phyloP scores from a whole-genome alignment of 2,329 filamentous ascomycete genomes.

The Trichoderma citrinoviride region DNA sequence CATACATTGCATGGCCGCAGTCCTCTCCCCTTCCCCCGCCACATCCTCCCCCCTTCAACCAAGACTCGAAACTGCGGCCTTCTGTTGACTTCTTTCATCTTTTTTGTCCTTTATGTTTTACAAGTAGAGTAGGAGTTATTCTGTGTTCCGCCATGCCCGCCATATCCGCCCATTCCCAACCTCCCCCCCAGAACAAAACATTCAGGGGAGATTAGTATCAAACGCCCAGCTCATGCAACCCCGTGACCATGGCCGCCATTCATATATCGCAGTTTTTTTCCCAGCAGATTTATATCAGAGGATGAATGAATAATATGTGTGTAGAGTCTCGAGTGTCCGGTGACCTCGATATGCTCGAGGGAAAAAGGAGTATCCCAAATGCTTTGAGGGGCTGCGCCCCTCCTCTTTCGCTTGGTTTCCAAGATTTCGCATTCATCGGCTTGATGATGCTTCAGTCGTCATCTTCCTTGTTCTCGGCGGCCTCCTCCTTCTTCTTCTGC shows the following conservation, averaged over 20 bases:
- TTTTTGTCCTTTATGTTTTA: neutral
- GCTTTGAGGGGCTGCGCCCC: neutral
- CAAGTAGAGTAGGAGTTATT: conserved; percentile 21
- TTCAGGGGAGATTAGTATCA: neutral
- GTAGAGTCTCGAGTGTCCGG: too few species aligned
- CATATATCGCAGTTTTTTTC: neutral
- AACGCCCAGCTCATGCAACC: conserved; percentile 21
- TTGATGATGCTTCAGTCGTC: conserved; percentile 32
- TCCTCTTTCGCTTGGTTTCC: neutral
- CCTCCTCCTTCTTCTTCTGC: conserved; percentile 39
- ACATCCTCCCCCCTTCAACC: too few species aligned
- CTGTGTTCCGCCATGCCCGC: neutral
- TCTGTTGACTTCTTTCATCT: neutral
- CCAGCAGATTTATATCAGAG: neutral
- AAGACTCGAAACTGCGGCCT: too few species aligned
- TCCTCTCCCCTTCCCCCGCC: too few species aligned
- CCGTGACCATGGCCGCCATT: neutral
- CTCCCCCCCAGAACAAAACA: neutral
- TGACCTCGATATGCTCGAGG: too few species aligned
- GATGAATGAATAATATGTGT: too few species aligned
- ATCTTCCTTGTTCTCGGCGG: conserved; percentile 37
- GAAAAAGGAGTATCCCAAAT: neutral
- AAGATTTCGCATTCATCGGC: neutral
- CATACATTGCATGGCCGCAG: too few species aligned
- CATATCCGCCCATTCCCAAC: neutral